These are phyloP conservation scores for Harringtonia lauricola DNA, from an alignment of 2,329 filamentous ascomycete genomes.

Conservation along the genomic window DNA sequence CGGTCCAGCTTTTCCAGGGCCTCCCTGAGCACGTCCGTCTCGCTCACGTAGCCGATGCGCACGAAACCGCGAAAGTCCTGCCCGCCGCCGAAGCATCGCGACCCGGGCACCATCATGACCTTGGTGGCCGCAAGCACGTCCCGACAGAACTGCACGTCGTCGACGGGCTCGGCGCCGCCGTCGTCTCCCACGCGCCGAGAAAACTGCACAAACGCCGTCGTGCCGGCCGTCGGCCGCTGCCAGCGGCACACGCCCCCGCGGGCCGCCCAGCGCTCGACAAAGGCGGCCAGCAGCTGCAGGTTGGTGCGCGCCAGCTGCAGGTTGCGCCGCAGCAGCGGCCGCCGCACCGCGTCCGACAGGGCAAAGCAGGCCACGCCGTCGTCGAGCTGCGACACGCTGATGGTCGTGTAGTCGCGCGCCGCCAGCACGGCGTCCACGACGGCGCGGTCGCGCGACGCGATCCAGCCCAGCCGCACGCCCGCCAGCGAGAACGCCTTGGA, in stretches of 20 bases:
- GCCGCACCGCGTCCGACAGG: constrained; percentile 37
- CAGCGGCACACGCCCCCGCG: constrained; percentile 43
- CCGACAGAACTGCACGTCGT: constrained; percentile 63
- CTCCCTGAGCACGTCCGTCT: constrained; percentile 56
- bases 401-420: constrained; percentile 74
- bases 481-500: constrained; percentile 79
- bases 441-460: constrained; percentile 52
- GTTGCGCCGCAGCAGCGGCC: constrained; percentile 35
- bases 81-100: constrained; percentile 57
- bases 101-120: constrained; percentile 65
- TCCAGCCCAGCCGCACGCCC: constrained; percentile 74
- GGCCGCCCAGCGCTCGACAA: constrained; percentile 52
- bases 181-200: constrained; percentile 27
- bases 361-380: constrained; percentile 70
- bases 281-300: constrained; percentile 51
- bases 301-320: constrained; percentile 58
- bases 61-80: constrained; percentile 64
- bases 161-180: constrained; percentile 46
- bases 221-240: constrained; percentile 67
- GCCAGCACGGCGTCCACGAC: constrained; percentile 54
- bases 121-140: constrained; percentile 57
- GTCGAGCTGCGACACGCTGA: constrained; percentile 74
- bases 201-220: constrained; percentile 68
- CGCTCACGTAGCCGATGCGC: constrained; percentile 64
- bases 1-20: constrained; percentile 42